Evolutionary conservation across 192 early-diverging fungal genomes (phyloP), one percentile per base, ranked within the genome.

Genomic region (Backusella liffmaniae): DNA sequence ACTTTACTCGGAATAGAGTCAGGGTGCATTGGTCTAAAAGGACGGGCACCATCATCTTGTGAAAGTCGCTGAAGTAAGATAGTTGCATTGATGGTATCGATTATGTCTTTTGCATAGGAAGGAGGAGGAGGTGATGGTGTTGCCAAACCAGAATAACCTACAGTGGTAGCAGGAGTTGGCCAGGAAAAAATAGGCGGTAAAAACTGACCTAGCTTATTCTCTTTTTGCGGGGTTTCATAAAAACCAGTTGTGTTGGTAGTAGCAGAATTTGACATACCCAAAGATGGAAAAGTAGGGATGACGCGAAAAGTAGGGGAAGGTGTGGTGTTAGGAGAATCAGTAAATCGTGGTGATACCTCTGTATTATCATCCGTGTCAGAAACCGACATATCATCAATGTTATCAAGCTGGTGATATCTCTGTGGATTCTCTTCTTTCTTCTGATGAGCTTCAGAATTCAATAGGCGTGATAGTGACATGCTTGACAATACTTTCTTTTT

Each of bases 31-130:
- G 79, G 79, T 16, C 66, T 68, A 39, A 80, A 76, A 16, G 85
- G 85, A 3, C 85, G 75, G 21, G 72, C 71, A 4, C 85, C 85
- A 68, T 86, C 83, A 68, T 86, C 85, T 68, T 86, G 85, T 2
- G 85, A 86, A 70, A 86, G 78, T 13, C 81, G 51, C 51, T 86
- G 85, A 5, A 86, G 74, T 51, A 75, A 72, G 13, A 80, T 76
- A 5, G 79, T 80, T 18, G 79, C 79, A 71, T 80, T 80, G 70
- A 80, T 80, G 4, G 74, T 70, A 21, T 75, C 79, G 15, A 80
- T 72, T 15, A 80, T 72, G 46, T 80, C 79, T 67, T 78, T 71
- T 44, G 70, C 39, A n/a, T 71, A 39, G 5, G 67, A 39, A 69
- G 56, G 56, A 67, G 23, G 70, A 26, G 16, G 37, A 32, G 49